Conservation (phyloP, 208 protist genomes). For the Borovskyia barvae region DNA sequence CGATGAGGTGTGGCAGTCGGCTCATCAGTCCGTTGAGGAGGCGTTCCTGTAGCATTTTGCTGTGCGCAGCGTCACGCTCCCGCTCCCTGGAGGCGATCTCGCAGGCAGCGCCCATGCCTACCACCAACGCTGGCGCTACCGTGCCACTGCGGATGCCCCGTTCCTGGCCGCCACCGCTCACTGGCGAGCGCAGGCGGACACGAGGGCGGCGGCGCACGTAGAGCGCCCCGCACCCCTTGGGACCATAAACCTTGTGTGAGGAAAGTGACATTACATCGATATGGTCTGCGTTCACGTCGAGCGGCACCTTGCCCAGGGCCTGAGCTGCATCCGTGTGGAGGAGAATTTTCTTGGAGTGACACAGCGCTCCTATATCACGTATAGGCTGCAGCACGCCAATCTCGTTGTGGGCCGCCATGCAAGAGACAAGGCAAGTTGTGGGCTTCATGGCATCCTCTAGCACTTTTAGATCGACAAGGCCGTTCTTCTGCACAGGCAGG, state of each 20-base stretch:
- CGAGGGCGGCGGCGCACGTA: constrained; percentile 93
- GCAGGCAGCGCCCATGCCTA: constrained; percentile 95
- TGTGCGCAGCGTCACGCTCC: constrained; percentile 89
- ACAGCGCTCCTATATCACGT: constrained; percentile 95
- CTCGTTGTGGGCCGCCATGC: constrained; percentile 99
- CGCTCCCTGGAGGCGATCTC: constrained; percentile 92
- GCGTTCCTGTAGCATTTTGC: constrained; percentile 75
- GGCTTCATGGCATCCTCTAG: constrained; percentile 93
- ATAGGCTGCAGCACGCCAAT: constrained; percentile 98
- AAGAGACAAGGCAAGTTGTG: constrained; percentile 95
- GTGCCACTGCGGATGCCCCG: constrained; percentile 95
- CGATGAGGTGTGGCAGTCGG: constrained; percentile 81
- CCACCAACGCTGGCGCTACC: constrained; percentile 89
- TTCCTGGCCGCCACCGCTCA: constrained; percentile 99
- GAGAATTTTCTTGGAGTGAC: constrained; percentile 92
- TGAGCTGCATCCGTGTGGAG: constrained; percentile 99
- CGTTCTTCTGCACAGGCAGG: constrained; percentile 96
- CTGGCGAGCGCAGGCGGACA: constrained; percentile 95
- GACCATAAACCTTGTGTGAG: constrained; percentile 98
- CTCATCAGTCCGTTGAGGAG: constrained; percentile 85
- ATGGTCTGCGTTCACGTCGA: constrained; percentile 97
- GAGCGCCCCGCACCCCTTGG: constrained; percentile 93
- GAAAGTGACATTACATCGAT: constrained; percentile 98
- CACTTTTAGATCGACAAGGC: constrained; percentile 93
- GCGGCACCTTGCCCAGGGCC: constrained; percentile 96